A percentile compares a stretch with the other conserved stretches of the same genome.
Conservation (phyloP, 176 grass and related monocot genomes). For the Aegilops longissima region DNA sequence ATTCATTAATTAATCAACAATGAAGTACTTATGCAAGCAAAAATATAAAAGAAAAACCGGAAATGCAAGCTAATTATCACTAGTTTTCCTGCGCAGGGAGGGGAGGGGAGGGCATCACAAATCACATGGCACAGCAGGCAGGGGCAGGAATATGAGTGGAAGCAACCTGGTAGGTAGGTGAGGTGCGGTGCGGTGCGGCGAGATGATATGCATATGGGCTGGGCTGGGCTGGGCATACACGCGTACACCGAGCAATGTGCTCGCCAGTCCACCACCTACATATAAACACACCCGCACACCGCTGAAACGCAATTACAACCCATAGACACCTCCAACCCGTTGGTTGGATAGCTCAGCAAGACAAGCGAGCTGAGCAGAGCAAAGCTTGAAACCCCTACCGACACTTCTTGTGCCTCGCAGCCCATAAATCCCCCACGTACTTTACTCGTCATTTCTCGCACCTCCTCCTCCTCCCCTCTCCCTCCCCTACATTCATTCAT, state of each 20-base stretch:
- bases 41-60: not conserved
- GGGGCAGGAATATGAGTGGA: slow-evolving; percentile 33
- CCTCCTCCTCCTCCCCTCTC: not conserved
- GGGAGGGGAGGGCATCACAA: not conserved
- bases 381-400: slow-evolving; percentile 27
- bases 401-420: slow-evolving; percentile 29
- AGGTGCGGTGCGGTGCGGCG: too few relatives aligned
- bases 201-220: not conserved
- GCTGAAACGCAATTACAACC: slow-evolving; percentile 8
- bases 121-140: slow-evolving; percentile 35
- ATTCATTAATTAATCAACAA: too few relatives aligned
- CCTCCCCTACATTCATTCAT: not conserved
- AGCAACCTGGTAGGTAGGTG: slow-evolving; percentile 46
- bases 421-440: slow-evolving; percentile 60
- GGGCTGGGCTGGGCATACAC: not conserved
- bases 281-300: slow-evolving; percentile 11
- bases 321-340: not conserved
- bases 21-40: not conserved
- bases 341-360: not conserved
- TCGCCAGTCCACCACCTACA: slow-evolving; percentile 19
- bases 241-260: slow-evolving; percentile 4
- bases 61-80: not conserved
- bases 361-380: not conserved
- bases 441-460: slow-evolving; percentile 38
- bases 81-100: not conserved